phyloP scores from a whole-genome alignment of 805 yeast genomes.

The Yueomyces sp. region DNA sequence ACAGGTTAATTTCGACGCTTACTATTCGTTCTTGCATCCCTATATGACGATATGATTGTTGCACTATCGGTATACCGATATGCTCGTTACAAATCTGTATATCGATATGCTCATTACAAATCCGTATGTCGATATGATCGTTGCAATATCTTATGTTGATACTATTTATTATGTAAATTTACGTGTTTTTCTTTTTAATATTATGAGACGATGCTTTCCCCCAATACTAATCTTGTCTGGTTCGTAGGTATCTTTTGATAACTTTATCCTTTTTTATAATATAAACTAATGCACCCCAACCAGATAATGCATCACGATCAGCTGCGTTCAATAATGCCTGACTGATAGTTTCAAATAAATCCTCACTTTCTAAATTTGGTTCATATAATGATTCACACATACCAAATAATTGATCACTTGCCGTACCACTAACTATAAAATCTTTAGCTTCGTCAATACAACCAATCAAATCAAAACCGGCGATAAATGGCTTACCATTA shows the following conservation, averaged over 20 bases:
- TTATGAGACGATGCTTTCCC: not conserved
- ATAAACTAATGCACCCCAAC: conserved; percentile 97
- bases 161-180: not conserved
- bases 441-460: conserved; percentile 92
- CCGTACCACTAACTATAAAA: conserved; percentile 92
- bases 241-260: conserved; percentile 71
- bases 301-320: conserved; percentile 93
- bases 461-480: conserved; percentile 94
- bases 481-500: conserved; percentile 74
- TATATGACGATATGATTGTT: too few relatives aligned
- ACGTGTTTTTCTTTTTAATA: not conserved
- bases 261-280: conserved; percentile 86
- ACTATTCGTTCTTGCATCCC: too few relatives aligned
- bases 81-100: too few relatives aligned
- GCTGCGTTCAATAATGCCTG: conserved; percentile 90
- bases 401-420: conserved; percentile 92
- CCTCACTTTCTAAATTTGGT: conserved; percentile 88
- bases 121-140: too few relatives aligned
- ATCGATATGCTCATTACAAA: too few relatives aligned
- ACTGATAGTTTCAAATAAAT: conserved; percentile 86
- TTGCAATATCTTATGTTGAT: not conserved
- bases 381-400: conserved; percentile 97
- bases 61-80: too few relatives aligned
- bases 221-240: conserved; percentile 73
- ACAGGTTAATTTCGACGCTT: too few relatives aligned